Evolutionary conservation across 768 basidiomycete species (phyloP).

Genomic region (Boletus eberwhitei): DNA sequence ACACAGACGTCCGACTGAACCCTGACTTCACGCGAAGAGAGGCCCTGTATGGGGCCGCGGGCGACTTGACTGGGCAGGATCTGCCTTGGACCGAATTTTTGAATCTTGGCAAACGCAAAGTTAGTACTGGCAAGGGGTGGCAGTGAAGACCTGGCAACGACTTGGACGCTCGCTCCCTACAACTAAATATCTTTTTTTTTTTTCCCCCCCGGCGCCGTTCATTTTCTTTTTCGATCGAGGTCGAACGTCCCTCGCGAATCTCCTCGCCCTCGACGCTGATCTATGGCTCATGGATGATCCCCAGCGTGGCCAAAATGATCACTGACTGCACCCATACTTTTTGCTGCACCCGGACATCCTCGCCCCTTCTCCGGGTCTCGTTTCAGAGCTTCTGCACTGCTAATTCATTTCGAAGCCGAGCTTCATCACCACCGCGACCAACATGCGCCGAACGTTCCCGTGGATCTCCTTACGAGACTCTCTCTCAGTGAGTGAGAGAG

Average conservation of each 20-base stretch:
- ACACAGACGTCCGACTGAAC: conserved; percentile 26
- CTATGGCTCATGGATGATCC: not conserved
- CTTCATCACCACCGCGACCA: conserved; percentile 8
- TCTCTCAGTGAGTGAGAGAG: not conserved
- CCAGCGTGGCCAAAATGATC: conserved; percentile 3
- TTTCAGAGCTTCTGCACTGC: conserved; percentile 2
- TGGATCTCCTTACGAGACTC: conserved; percentile 14
- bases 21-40: conserved; percentile 12
- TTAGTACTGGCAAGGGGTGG: not conserved
- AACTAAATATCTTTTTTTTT: not conserved
- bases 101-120: too few species aligned
- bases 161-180: not conserved
- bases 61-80: not conserved
- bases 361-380: not conserved
- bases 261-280: conserved; percentile 10
- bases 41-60: not conserved
- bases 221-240: conserved; percentile 12
- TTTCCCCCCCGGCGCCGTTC: not conserved
- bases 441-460: conserved; percentile 7
- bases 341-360: not conserved
- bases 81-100: not conserved
- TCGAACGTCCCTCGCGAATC: not conserved
- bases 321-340: not conserved
- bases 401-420: not conserved
- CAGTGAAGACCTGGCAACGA: not conserved